These are phyloP conservation scores for Aspergillus bridgeri DNA, from an alignment of 495 filamentous ascomycete species.

Conservation along the genomic window DNA sequence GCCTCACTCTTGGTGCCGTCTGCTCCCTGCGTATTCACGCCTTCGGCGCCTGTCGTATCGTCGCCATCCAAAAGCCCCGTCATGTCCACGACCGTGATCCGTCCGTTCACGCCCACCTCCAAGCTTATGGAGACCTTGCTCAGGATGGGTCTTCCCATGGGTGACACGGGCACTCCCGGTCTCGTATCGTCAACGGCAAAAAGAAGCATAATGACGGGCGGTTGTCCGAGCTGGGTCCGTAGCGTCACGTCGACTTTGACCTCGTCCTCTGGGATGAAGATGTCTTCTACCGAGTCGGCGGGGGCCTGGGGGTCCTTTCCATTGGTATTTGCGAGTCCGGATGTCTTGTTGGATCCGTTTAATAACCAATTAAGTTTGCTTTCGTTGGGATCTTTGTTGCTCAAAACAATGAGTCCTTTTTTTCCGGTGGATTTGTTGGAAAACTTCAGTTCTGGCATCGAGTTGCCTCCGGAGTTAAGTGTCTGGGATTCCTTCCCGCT, in stretches of 20 bases:
- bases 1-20: conserved; percentile 25
- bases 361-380: conserved; percentile 33
- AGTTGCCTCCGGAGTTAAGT: neutral
- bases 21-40: conserved; percentile 22
- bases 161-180: neutral
- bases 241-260: conserved; percentile 45
- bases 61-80: conserved; percentile 28
- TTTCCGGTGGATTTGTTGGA: conserved; percentile 1
- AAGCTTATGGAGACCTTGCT: conserved; percentile 42
- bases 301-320: conserved; percentile 4
- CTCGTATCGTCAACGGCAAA: conserved; percentile 27
- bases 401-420: conserved; percentile 28
- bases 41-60: conserved; percentile 11
- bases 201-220: conserved; percentile 42
- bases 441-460: neutral
- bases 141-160: conserved; percentile 2
- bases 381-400: conserved; percentile 41
- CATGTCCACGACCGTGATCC: conserved; percentile 44
- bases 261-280: conserved; percentile 17
- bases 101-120: conserved; percentile 60
- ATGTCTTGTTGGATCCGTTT: conserved; percentile 2
- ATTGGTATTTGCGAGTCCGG: neutral
- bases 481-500: conserved; percentile 1
- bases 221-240: conserved; percentile 42
- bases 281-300: conserved; percentile 1